phyloP scores from a whole-genome alignment of 371 early-diverging fungal genomes.

The Umbelopsis sp. region DNA sequence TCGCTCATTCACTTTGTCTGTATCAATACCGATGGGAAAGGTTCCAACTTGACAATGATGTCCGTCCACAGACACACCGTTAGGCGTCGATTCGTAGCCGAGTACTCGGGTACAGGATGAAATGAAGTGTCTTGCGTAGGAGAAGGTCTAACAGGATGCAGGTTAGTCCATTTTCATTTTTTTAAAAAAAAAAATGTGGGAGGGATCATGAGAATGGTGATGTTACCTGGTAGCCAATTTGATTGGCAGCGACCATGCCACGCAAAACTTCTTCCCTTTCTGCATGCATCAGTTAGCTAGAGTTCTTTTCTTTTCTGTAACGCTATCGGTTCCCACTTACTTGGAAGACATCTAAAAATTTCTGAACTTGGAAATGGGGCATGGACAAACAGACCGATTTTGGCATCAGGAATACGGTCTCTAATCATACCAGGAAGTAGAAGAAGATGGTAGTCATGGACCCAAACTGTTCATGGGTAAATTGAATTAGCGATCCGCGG shows the following conservation, averaged over 20 bases:
- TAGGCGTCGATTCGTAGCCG: conserved; percentile 85
- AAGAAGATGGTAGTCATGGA: conserved; percentile 98
- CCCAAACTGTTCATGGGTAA: conserved; percentile 70
- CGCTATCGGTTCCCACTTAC: conserved; percentile 42
- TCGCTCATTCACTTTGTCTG: conserved; percentile 50
- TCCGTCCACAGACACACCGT: conserved; percentile 80
- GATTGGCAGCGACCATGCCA: conserved; percentile 90
- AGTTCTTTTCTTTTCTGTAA: not conserved
- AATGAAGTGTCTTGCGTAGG: conserved; percentile 96
- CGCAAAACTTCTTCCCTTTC: conserved; percentile 89
- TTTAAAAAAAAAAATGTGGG: no score
- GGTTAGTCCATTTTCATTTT: conserved; percentile 11
- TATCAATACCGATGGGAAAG: conserved; percentile 98
- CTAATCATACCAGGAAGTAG: conserved; percentile 89
- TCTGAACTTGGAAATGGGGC: conserved; percentile 96
- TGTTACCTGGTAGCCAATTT: conserved; percentile 87
- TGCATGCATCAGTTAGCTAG: conserved; percentile 22
- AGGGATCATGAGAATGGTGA: no score
- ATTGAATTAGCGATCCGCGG: no score
- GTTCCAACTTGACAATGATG: conserved; percentile 81
- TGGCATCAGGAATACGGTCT: conserved; percentile 73
- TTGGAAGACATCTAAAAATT: conserved; percentile 91
- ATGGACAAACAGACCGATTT: conserved; percentile 97
- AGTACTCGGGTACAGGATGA: conserved; percentile 91
- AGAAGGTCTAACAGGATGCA: conserved; percentile 69